Conservation (phyloP, 1,284 basidiomycete genomes). For the Termitomyces sp. region DNA sequence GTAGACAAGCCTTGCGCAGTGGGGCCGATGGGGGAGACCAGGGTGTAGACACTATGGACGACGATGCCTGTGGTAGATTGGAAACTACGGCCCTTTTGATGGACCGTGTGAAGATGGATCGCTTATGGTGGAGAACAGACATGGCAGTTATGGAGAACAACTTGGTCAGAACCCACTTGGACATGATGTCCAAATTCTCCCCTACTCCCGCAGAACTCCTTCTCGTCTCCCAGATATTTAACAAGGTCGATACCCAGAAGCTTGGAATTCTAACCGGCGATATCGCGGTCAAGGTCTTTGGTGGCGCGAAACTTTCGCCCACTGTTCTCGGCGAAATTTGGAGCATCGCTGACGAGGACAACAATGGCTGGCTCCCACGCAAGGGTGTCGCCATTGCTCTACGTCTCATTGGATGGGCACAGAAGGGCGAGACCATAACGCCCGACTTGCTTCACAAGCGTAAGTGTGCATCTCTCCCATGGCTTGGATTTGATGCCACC, state of each 20-base stretch:
- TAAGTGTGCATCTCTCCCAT: conserved; percentile 31
- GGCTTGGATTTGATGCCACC: conserved; percentile 19
- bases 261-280: conserved; percentile 82
- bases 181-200: conserved; percentile 56
- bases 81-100: conserved; percentile 1
- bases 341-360: conserved; percentile 88
- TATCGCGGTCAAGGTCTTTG: conserved; percentile 77
- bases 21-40: neutral
- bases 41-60: neutral
- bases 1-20: neutral
- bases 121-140: conserved; percentile 7
- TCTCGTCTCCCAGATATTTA: conserved; percentile 68
- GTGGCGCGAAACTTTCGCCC: conserved; percentile 73
- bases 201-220: conserved; percentile 63
- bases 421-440: conserved; percentile 75
- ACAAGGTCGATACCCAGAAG: conserved; percentile 67
- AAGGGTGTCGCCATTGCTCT: conserved; percentile 85
- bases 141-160: neutral
- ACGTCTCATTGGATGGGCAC: conserved; percentile 89
- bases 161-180: conserved; percentile 11
- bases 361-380: conserved; percentile 86
- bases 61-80: neutral
- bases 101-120: conserved; percentile 16
- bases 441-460: conserved; percentile 61
- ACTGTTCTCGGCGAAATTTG: conserved; percentile 90